Evolutionary conservation across 805 yeast species (phyloP), one percentile per base, ranked within the genome.

Genomic region (Monosporozyma aquatica): DNA sequence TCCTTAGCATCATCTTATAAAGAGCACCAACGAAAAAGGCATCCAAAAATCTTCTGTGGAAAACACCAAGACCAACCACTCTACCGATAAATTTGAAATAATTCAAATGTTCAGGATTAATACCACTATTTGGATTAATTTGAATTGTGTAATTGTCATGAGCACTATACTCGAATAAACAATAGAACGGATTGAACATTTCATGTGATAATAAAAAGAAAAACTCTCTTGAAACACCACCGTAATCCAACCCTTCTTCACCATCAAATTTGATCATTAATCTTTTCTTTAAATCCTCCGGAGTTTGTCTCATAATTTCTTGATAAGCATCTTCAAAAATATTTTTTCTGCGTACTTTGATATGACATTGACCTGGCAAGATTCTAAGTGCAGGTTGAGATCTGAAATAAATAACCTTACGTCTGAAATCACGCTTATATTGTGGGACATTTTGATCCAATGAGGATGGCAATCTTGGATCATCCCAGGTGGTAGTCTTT

Each of bases 401-500:
- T 65, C 98, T 78, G 78, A 92, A 92, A 66, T 92, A 92, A 50
- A 92, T 90, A 45, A 92, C 86, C 69, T 92, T 92, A 68, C 99
- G 80, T 68, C 99, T 77, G 69, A 92, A 92, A 66, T 92, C 99
- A 71, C 99, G 90, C 75, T 92, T 92, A 66, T 92, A 92, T 68
- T 92, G 97, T 18, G 99, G 99, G 55, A 92, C 99, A 54, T 90
- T 90, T 68, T 92, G 97, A 65, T 92, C 99, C 54, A 92, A 71
- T 7, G 95, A 85, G 5, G 97, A 87, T 41, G 99, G 99, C 61
- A 92, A 74, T 61, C 99, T 80, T 49, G 99, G 99, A 62, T 92
- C 99, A 66, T 92, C 99, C 99, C 99, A 92, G 1, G 99, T 92
- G 0, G 99, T 92, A 0, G 99, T 92, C 69, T 92, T 92, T 25